These are phyloP conservation scores for Phaeotremella fagi DNA, from an alignment of 768 basidiomycete species.

Conservation along the genomic window DNA sequence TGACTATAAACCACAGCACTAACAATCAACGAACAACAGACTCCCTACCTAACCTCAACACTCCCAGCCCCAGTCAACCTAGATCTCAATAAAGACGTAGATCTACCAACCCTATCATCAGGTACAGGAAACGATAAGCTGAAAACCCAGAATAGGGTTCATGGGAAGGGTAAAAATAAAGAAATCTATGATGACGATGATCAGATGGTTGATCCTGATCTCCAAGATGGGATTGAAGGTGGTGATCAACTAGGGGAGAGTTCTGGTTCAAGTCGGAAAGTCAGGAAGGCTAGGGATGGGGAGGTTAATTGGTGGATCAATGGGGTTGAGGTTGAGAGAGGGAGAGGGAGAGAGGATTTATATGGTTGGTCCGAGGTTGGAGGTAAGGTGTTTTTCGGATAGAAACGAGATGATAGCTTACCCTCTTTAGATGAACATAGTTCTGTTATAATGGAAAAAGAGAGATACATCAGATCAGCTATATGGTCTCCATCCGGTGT, in stretches of 20 bases:
- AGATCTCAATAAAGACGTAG: constrained; percentile 8
- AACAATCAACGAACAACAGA: constrained; percentile 11
- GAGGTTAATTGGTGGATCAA: constrained; percentile 30
- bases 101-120: not conserved
- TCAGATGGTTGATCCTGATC: not conserved
- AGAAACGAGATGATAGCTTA: not conserved
- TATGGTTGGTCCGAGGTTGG: constrained; percentile 28
- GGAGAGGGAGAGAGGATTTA: constrained; percentile 13
- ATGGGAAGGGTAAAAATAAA: not conserved
- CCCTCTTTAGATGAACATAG: constrained; percentile 19
- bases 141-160: too few species aligned
- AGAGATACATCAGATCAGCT: constrained; percentile 12
- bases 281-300: constrained; percentile 18
- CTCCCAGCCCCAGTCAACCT: constrained; percentile 19
- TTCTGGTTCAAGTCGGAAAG: not conserved
- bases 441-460: constrained; percentile 7
- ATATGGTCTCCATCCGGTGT: constrained; percentile 39
- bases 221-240: too few species aligned
- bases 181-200: constrained; percentile 5
- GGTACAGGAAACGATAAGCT: too few species aligned
- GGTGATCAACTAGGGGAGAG: not conserved
- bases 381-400: constrained; percentile 15
- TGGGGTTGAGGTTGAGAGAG: constrained; percentile 24
- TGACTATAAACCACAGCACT: not conserved
- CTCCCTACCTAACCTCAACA: constrained; percentile 21